Evolutionary conservation across 179 eudicot species (phyloP), one percentile per base, ranked within the genome.

Genomic region (Corrigiola litoralis): DNA sequence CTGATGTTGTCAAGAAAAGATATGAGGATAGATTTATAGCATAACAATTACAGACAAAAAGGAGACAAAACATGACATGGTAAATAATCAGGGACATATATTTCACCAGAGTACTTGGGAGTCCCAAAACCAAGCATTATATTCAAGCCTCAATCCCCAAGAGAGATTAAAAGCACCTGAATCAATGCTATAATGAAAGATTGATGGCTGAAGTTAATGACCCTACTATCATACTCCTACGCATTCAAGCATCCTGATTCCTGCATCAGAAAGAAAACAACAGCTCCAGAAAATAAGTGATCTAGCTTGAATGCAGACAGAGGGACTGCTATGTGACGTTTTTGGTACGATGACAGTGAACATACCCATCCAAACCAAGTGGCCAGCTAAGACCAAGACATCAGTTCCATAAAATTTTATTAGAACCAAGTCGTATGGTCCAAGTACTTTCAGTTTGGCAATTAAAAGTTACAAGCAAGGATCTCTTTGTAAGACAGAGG

Each of bases 101-200:
- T n/a, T n/a, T n/a, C n/a, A n/a, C n/a, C n/a, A n/a, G n/a, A n/a
- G n/a, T n/a, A n/a, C n/a, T n/a, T n/a, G n/a, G n/a, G n/a, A n/a
- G n/a, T n/a, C n/a, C n/a, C n/a, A n/a, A n/a, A n/a, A n/a, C n/a
- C n/a, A n/a, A n/a, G n/a, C n/a, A n/a, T n/a, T n/a, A 38, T 24
- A 29, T 45, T 0, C 37, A 28, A 46, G 12, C 41, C 21, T 61
- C 52, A 44, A 25, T 27, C 52, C 38, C 50, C 20, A 57, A 32
- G 12, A 51, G 59, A 16, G 9, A 29, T 10, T 55, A 16, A 55
- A n/a, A 46, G 36, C 63, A 67, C 71, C 45, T 54, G 55, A 23
- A 67, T 67, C 65, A 57, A 21, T 42, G 29, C 17, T 52, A 65
- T 31, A 37, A 72, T 51, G 23, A 65, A 20, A 58, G 21, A 11